Evolutionary conservation across 768 basidiomycete species (phyloP).

Genomic region (Tricholoma flavovirens): DNA sequence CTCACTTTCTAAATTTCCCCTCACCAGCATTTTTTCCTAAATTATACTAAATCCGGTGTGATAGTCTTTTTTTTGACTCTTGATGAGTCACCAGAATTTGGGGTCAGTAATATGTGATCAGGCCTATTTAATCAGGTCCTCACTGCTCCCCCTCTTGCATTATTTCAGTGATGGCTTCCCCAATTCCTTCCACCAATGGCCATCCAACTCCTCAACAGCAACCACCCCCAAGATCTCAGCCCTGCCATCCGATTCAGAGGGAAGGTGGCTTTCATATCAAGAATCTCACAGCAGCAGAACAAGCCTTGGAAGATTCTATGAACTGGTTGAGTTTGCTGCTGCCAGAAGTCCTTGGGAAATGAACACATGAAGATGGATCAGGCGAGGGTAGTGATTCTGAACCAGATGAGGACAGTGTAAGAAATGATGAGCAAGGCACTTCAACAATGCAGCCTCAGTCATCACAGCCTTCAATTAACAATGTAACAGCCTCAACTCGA

Average conservation of each 20-base stretch:
- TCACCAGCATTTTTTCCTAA: too few species aligned
- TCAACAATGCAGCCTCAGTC: background rate
- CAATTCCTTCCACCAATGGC: too few species aligned
- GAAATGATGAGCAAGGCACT: too few species aligned
- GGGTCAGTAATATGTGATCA: too few species aligned
- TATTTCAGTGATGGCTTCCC: too few species aligned
- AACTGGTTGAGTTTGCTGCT: background rate
- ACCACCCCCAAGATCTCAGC: background rate
- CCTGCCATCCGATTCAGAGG: background rate
- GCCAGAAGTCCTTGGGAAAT: background rate
- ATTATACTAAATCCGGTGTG: too few species aligned
- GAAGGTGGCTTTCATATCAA: background rate
- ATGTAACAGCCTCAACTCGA: background rate
- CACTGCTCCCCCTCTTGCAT: too few species aligned
- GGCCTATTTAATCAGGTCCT: too few species aligned
- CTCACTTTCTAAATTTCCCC: too few species aligned
- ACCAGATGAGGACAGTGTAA: background rate
- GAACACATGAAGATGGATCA: background rate
- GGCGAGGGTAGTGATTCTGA: background rate
- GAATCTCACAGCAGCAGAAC: too few species aligned
- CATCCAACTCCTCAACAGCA: background rate
- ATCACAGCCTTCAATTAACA: background rate
- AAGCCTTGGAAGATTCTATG: background rate
- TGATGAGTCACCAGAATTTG: too few species aligned
- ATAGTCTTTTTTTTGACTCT: too few species aligned